Percentiles rank a stretch among this genome's conserved stretches.
Conservation (phyloP, 768 basidiomycete genomes). For the Ramaria sp. region DNA sequence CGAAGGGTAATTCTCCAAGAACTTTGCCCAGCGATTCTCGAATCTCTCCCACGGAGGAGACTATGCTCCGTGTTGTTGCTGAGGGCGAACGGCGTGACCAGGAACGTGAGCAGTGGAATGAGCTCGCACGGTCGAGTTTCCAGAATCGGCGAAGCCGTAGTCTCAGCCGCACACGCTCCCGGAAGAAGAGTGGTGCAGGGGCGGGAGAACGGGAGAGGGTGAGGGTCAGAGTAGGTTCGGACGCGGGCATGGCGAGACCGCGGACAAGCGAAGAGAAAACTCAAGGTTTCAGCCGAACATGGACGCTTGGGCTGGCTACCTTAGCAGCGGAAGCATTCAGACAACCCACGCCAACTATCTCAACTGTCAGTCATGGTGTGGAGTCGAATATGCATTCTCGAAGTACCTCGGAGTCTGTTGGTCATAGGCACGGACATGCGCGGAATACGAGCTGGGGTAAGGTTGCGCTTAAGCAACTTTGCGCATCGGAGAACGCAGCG, state of each 20-base stretch:
- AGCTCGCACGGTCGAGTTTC: constrained; percentile 7
- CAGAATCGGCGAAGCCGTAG: constrained; percentile 11
- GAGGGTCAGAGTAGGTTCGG: background rate
- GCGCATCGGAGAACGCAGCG: background rate
- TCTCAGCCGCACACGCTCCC: constrained; percentile 8
- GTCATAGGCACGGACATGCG: background rate
- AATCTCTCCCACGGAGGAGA: background rate
- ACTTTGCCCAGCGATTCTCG: background rate
- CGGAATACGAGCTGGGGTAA: constrained; percentile 7
- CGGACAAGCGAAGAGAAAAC: background rate
- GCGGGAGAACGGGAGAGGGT: background rate
- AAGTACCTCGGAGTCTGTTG: background rate
- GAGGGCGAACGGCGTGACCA: constrained; percentile 2
- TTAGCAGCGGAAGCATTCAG: constrained; percentile 6
- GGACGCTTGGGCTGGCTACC: background rate
- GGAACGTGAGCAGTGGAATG: constrained; percentile 9
- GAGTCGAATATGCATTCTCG: background rate
- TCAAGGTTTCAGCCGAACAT: background rate
- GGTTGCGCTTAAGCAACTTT: background rate
- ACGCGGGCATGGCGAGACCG: background rate
- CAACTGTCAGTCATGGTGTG: background rate
- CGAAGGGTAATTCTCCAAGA: background rate
- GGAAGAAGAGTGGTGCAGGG: constrained; percentile 1
- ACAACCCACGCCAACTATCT: constrained; percentile 3
- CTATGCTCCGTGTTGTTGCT: background rate